Evolutionary conservation across 1,284 basidiomycete genomes (phyloP).

Genomic region (Tetrapyrgos nigripes): DNA sequence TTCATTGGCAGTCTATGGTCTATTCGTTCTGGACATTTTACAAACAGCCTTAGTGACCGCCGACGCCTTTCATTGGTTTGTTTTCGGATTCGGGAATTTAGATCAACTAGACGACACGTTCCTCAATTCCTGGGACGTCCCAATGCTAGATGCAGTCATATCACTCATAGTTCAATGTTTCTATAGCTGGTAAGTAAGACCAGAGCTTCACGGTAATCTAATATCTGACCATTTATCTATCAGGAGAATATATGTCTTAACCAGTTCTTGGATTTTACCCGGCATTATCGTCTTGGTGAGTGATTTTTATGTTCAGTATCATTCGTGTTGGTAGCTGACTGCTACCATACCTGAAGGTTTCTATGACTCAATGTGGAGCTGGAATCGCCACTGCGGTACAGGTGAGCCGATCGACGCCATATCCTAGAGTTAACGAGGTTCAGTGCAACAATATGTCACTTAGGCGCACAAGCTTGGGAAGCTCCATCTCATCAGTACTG

Average conservation of each 20-base stretch:
- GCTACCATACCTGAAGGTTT: constrained; percentile 13
- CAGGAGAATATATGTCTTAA: constrained; percentile 4
- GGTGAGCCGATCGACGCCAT: constrained; percentile 9
- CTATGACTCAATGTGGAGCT: constrained; percentile 16
- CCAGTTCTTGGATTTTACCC: neutral
- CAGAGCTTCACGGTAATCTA: too few species aligned
- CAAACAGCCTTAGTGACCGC: constrained; percentile 24
- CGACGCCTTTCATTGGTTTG: constrained; percentile 27
- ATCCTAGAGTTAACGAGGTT: neutral
- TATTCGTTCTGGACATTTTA: constrained; percentile 18
- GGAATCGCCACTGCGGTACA: constrained; percentile 17
- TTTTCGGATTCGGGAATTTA: constrained; percentile 21
- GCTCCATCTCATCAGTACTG: constrained; percentile 20
- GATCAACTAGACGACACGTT: constrained; percentile 21
- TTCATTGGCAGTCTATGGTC: constrained; percentile 17
- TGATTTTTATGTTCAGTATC: neutral
- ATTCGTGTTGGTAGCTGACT: neutral
- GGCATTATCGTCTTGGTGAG: neutral
- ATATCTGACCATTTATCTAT: constrained; percentile 19
- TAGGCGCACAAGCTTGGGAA: constrained; percentile 20
- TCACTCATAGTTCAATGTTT: constrained; percentile 23
- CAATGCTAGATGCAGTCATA: constrained; percentile 22
- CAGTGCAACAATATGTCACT: neutral
- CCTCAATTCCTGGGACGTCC: constrained; percentile 27
- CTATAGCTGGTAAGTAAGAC: constrained; percentile 26